Conservation (phyloP, 805 yeast species). For the Saturnispora diversa region DNA sequence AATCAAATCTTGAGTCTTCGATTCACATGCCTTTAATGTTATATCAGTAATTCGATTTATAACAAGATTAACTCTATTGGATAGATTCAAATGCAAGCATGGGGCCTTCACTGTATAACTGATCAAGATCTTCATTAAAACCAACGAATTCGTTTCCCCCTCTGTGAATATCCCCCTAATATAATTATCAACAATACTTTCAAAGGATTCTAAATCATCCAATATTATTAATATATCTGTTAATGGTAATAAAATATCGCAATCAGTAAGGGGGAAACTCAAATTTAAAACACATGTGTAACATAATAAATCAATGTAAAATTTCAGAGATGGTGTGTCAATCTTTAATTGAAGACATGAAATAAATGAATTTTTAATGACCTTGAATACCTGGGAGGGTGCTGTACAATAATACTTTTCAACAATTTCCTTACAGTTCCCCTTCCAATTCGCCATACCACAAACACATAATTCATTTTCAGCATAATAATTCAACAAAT, state of each 20-base stretch:
- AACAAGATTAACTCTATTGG: not conserved
- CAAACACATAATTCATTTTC: constrained; percentile 48
- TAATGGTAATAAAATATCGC: constrained; percentile 5
- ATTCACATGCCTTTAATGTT: constrained; percentile 1
- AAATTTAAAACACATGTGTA: constrained; percentile 14
- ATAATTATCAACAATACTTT: constrained; percentile 8
- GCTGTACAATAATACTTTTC: constrained; percentile 33
- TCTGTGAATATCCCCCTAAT: not conserved
- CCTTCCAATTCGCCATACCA: constrained; percentile 43
- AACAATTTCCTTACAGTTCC: constrained; percentile 37
- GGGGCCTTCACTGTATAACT: constrained; percentile 4
- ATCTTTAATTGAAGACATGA: constrained; percentile 16
- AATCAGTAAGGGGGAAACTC: constrained; percentile 10
- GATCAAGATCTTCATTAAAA: constrained; percentile 6
- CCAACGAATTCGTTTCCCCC: constrained; percentile 4
- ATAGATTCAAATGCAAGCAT: not conserved
- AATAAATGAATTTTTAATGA: constrained; percentile 18
- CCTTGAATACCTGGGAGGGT: constrained; percentile 19
- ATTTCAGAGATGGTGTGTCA: constrained; percentile 12
- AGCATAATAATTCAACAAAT: constrained; percentile 41
- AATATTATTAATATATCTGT: constrained; percentile 8
- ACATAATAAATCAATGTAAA: constrained; percentile 18
- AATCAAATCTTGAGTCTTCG: not conserved
- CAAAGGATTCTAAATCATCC: constrained; percentile 9
- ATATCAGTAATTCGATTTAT: constrained; percentile 2